These are phyloP conservation scores for Leucocoprinus birnbaumii DNA, from an alignment of 768 basidiomycete species.

Conservation along the genomic window DNA sequence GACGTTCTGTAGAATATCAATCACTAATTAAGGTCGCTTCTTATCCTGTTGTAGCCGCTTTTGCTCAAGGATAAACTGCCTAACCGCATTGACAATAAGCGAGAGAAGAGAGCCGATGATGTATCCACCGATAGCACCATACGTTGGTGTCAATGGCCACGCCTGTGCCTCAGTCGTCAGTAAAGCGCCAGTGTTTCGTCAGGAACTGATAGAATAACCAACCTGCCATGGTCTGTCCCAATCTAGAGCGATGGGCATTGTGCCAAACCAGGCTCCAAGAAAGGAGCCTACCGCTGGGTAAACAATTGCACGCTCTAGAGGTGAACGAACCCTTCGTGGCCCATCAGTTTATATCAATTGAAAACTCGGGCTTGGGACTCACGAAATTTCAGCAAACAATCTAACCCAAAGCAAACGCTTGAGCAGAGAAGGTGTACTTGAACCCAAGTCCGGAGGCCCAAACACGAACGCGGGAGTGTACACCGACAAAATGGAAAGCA, in stretches of 20 bases:
- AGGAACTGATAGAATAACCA: constrained; percentile 19
- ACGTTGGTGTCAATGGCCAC: constrained; percentile 80
- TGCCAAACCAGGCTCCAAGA: constrained; percentile 78
- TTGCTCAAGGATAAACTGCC: constrained; percentile 37
- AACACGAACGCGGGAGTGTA: constrained; percentile 71
- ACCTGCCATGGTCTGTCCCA: constrained; percentile 99
- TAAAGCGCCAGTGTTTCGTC: neutral
- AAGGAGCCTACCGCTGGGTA: constrained; percentile 76
- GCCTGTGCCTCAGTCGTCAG: constrained; percentile 41
- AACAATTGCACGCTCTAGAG: constrained; percentile 73
- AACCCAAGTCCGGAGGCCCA: constrained; percentile 52
- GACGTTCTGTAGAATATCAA: neutral
- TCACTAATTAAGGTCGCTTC: constrained; percentile 3
- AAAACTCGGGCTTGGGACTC: constrained; percentile 30
- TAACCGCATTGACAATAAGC: constrained; percentile 40
- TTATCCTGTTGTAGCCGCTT: constrained; percentile 9
- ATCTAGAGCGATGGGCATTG: constrained; percentile 85
- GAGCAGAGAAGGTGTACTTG: constrained; percentile 40
- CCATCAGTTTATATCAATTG: neutral
- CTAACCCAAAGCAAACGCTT: constrained; percentile 70
- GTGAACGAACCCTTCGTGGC: constrained; percentile 45
- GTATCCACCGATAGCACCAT: constrained; percentile 69
- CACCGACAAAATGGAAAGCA: constrained; percentile 62
- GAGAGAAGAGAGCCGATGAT: constrained; percentile 56
- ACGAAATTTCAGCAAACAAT: constrained; percentile 83